Base-by-base conservation (phyloP, 73 alveolate species). In the Symbiodinium natans region DNA sequence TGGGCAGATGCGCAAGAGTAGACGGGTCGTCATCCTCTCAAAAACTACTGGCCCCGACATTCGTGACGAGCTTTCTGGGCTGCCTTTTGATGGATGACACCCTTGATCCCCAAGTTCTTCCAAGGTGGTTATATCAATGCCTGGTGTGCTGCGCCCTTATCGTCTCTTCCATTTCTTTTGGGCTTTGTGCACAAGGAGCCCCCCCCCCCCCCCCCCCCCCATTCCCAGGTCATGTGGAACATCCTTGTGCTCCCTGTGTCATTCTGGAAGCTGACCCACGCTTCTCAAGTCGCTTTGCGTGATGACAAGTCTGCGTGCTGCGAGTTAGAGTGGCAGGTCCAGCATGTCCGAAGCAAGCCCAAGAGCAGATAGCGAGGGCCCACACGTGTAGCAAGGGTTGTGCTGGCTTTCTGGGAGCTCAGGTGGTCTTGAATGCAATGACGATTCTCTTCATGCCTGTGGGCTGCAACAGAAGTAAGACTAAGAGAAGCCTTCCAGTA, bases 221-320 rank as follows among this genome's bases (percentile, higher is more conserved):
- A n/a, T n/a, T n/a, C n/a, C n/a, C 29, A 87, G 95, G 95, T 88
- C 46, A 56, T 88, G 71, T 88, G 95, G 95, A 88, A 88, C 71
- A 88, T 88, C 23, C 36, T 88, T 19, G 95, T 83, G 27, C 68
- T 88, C 27, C 95, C 95, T 38, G 71, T 88, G 73, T 88, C 95
- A 42, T 88, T 88, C 46, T 88, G 95, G 95, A 83, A 83, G 46
- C 68, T 88, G 95, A 63, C 68, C 74, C 95, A 68, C 41, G 95
- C 95, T 29, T 43, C 48, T 52, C 86, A 88, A 27, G 95, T 23
- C 9, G 25, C 95, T 87, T 39, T 59, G 84, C 48, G 27, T 8
- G 25, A 4, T 63, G n/a, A n/a, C n/a, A n/a, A n/a, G n/a, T n/a
- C n/a, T n/a, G n/a, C 71, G 71, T 52, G 71, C 15, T 52, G 71